Conservation (phyloP, 2,329 filamentous ascomycete genomes). For the Clathrospora elynae region DNA sequence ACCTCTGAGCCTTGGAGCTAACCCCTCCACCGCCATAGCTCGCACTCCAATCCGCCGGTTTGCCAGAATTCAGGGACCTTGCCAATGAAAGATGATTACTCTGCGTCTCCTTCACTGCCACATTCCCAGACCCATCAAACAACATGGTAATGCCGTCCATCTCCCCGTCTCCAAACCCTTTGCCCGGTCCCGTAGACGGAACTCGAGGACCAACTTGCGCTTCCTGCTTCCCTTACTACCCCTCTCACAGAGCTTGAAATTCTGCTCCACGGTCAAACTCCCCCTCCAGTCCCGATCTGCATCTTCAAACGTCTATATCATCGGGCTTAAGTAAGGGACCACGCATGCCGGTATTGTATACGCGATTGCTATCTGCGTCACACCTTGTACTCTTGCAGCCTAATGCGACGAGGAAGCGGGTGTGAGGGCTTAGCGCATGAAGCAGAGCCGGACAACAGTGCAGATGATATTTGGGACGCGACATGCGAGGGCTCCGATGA, state of each 20-base stretch:
- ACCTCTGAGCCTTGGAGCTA: too few relatives aligned
- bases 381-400: constrained; percentile 6
- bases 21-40: too few relatives aligned
- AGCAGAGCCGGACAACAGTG: not conserved
- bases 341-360: constrained; percentile 18
- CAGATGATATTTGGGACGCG: constrained; percentile 6
- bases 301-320: constrained; percentile 19
- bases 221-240: too few relatives aligned
- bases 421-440: not conserved
- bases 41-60: too few relatives aligned
- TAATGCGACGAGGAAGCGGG: constrained; percentile 7
- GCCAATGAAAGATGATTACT: too few relatives aligned
- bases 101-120: too few relatives aligned
- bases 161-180: too few relatives aligned
- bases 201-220: too few relatives aligned
- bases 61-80: too few relatives aligned
- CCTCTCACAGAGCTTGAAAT: not conserved
- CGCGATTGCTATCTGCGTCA: constrained; percentile 13
- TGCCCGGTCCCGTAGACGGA: too few relatives aligned
- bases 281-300: not conserved
- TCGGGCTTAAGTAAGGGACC: constrained; percentile 15
- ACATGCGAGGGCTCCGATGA: constrained; percentile 21
- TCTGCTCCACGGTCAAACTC: not conserved
- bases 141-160: too few relatives aligned
- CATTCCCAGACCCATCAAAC: too few relatives aligned